Evolutionary conservation across 495 filamentous ascomycete genomes (phyloP).

Genomic region (Opeltia flavorubescens): DNA sequence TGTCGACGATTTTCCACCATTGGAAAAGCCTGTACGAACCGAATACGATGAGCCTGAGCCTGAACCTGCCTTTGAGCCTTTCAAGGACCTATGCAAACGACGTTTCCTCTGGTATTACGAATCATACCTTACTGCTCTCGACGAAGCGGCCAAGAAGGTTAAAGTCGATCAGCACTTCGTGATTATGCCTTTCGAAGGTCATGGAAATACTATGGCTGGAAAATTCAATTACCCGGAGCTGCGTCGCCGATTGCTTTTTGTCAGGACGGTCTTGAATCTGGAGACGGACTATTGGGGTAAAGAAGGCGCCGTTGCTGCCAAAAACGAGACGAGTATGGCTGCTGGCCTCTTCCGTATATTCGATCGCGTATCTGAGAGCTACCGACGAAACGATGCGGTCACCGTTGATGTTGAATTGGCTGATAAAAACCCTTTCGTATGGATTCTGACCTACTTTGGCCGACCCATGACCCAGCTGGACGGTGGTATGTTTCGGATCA

Average conservation of each 20-base stretch:
- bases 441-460: slow-evolving; percentile 68
- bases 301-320: slow-evolving; percentile 48
- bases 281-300: slow-evolving; percentile 60
- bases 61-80: slow-evolving; percentile 56
- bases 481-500: slow-evolving; percentile 76
- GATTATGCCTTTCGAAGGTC: slow-evolving; percentile 73
- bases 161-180: slow-evolving; percentile 48
- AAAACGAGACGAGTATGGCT: slow-evolving; percentile 59
- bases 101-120: slow-evolving; percentile 95
- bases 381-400: slow-evolving; percentile 51
- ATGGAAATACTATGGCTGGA: slow-evolving; percentile 73
- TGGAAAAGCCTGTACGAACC: slow-evolving; percentile 14
- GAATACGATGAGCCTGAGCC: slow-evolving; percentile 32
- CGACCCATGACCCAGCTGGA: slow-evolving; percentile 88
- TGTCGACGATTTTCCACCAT: slow-evolving; percentile 20
- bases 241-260: slow-evolving; percentile 46
- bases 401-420: slow-evolving; percentile 62
- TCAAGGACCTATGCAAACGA: slow-evolving; percentile 80
- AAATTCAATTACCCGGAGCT: slow-evolving; percentile 72
- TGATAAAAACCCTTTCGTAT: slow-evolving; percentile 41
- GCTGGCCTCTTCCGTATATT: slow-evolving; percentile 70
- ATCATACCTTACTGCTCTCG: slow-evolving; percentile 60
- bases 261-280: slow-evolving; percentile 52
- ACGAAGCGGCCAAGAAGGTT: slow-evolving; percentile 37
- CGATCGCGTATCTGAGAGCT: slow-evolving; percentile 64